Base-by-base conservation (phyloP, 2,329 filamentous ascomycete species). In the Bipolaris victoriae region DNA sequence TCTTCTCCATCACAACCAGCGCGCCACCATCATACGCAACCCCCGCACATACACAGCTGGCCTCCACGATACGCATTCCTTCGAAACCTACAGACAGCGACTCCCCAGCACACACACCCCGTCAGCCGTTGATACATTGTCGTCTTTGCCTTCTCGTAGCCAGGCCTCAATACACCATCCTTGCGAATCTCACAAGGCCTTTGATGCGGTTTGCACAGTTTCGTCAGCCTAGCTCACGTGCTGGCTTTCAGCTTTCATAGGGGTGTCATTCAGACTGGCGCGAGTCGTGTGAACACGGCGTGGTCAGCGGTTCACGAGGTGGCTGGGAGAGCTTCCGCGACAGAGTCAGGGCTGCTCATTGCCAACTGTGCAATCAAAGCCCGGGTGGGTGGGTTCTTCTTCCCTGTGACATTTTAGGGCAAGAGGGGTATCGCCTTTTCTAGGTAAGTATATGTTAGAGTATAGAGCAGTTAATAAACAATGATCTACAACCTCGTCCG, bases 111-210 rank as follows among this genome's bases (percentile, higher is more conserved):
- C 46, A 24, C 39, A 10, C 33, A 13, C 22, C 29, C 44, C 22
- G 49, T 39, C 49, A 57, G 49, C 36, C 49, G 29, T 49, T 18
- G 41, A n/a, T 33, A 4, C 31, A 15, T 26, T 39, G 29, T 40
- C 37, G 26, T 62, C 57, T 60, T 57, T n/a, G 43, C 39, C 47
- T 20, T 26, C 43, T 37, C 29, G 47, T 48, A 33, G 50, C 20
- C 47, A 47, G 13, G 51, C 47, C 48, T 57, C 58, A 59, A 61
- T 53, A 31, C 50, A 52, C 59, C 57, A 62, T 64, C 61, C 61
- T 63, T 63, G 61, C 53, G 58, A 63, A 57, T 16, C 45, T 57
- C 52, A 51, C 52, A 50, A 62, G 61, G 53, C 63, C 60, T 57
- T 56, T 55, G 50, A 52, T 49, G 44, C 47, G 43, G 51, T 51